phyloP scores from a whole-genome alignment of 73 alveolate genomes.

The Blepharisma japonicum region DNA sequence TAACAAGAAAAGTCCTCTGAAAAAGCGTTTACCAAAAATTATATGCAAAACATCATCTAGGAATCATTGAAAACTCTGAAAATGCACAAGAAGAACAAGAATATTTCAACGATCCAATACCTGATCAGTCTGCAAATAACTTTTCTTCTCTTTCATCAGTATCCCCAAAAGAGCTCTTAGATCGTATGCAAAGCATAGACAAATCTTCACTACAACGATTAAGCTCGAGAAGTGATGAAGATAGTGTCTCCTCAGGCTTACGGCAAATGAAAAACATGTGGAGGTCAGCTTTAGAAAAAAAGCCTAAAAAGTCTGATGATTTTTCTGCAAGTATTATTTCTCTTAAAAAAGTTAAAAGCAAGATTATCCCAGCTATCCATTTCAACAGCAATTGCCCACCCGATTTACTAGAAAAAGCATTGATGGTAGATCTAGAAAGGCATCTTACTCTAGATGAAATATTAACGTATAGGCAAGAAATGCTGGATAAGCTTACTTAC shows the following conservation, averaged over 20 bases:
- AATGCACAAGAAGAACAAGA: not conserved
- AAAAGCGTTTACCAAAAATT: conserved; percentile 12
- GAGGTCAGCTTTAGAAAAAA: not conserved
- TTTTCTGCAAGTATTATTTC: not conserved
- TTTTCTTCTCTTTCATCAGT: too few species aligned
- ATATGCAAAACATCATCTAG: conserved; percentile 18
- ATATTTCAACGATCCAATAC: not conserved
- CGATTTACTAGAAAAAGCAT: not conserved
- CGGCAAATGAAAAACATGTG: not conserved
- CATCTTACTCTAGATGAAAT: not conserved
- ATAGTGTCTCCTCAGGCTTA: not conserved
- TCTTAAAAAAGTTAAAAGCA: not conserved
- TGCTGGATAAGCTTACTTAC: not conserved
- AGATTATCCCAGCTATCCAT: conserved; percentile 2
- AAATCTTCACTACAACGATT: too few species aligned
- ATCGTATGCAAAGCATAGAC: too few species aligned
- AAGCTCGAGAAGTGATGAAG: not conserved
- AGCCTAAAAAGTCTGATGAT: not conserved
- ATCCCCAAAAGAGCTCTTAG: too few species aligned
- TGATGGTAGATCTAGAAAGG: conserved; percentile 15
- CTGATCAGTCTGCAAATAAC: too few species aligned
- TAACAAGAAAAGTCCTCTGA: conserved; percentile 20
- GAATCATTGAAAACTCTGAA: not conserved
- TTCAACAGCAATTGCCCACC: conserved; percentile 12
- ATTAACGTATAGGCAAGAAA: conserved; percentile 13